These are phyloP conservation scores for Grosmannia clavigera DNA, from an alignment of 2,329 filamentous ascomycete species.

Conservation along the genomic window DNA sequence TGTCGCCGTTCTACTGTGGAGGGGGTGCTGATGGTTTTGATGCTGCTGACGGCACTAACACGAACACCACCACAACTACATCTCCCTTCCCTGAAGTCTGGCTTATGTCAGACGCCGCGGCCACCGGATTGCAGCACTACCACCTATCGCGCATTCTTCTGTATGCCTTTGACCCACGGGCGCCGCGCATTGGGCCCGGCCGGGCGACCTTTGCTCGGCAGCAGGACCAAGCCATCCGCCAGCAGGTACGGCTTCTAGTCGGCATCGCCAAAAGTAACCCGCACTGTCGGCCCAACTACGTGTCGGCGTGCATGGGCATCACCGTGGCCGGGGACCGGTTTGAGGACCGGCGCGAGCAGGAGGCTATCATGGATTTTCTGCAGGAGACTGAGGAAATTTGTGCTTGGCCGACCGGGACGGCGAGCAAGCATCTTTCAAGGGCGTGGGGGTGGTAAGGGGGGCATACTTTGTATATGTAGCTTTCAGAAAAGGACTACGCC, in stretches of 20 bases:
- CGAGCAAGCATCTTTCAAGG: not conserved
- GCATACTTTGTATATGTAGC: not conserved
- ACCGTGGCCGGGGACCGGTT: conserved; percentile 1
- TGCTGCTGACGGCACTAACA: not conserved
- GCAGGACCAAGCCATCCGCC: not conserved
- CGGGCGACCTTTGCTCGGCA: not conserved
- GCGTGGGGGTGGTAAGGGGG: not conserved
- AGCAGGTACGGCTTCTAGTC: not conserved
- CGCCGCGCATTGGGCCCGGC: not conserved
- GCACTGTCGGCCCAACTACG: not conserved
- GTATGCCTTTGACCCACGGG: conserved; percentile 1
- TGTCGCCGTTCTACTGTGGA: not conserved
- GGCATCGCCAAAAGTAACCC: not conserved
- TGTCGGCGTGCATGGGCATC: conserved; percentile 2
- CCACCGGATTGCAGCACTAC: not conserved
- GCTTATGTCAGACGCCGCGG: not conserved
- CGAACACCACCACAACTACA: not conserved
- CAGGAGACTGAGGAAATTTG: not conserved
- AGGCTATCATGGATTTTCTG: not conserved
- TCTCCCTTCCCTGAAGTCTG: conserved; percentile 1
- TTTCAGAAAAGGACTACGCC: too few relatives aligned
- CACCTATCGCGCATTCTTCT: not conserved
- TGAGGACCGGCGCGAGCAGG: not conserved
- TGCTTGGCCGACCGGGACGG: not conserved
- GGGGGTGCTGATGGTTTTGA: not conserved